A percentile compares a stretch with the other conserved stretches of the same genome.
Evolutionary conservation across 257 asterid genomes (phyloP).

Genomic region (Penstemon newberryi): DNA sequence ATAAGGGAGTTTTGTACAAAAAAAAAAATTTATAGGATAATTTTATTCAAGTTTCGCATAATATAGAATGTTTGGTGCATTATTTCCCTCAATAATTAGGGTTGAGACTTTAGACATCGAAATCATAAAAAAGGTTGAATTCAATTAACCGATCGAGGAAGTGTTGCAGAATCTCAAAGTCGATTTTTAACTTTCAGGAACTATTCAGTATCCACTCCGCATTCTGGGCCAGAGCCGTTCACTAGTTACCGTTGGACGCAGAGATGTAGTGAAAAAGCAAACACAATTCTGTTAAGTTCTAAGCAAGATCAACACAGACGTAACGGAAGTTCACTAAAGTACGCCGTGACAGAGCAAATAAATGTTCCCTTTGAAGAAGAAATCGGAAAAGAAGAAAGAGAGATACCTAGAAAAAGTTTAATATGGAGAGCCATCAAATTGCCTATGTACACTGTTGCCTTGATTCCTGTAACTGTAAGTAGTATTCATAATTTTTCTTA

Average conservation of each 20-base stretch:
- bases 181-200: neutral
- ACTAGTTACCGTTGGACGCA: neutral
- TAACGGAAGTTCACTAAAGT: neutral
- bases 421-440: constrained; percentile 61
- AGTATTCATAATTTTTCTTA: neutral
- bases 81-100: too few relatives aligned
- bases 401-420: constrained; percentile 41
- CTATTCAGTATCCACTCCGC: constrained; percentile 5
- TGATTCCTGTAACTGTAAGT: constrained; percentile 41
- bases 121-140: too few relatives aligned
- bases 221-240: constrained; percentile 11
- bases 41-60: too few relatives aligned
- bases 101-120: neutral
- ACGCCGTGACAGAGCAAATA: constrained; percentile 9
- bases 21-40: too few relatives aligned
- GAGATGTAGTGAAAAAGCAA: constrained; percentile 3
- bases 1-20: too few relatives aligned
- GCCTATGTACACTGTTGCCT: constrained; percentile 53
- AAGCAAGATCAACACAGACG: neutral
- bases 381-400: constrained; percentile 27
- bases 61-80: too few relatives aligned
- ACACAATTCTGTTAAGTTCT: neutral
- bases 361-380: constrained; percentile 22
- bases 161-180: too few relatives aligned
- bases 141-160: too few relatives aligned